Evolutionary conservation across 345 rosid genomes (phyloP), one percentile per base, ranked within the genome.

Genomic region (Salix udensis): DNA sequence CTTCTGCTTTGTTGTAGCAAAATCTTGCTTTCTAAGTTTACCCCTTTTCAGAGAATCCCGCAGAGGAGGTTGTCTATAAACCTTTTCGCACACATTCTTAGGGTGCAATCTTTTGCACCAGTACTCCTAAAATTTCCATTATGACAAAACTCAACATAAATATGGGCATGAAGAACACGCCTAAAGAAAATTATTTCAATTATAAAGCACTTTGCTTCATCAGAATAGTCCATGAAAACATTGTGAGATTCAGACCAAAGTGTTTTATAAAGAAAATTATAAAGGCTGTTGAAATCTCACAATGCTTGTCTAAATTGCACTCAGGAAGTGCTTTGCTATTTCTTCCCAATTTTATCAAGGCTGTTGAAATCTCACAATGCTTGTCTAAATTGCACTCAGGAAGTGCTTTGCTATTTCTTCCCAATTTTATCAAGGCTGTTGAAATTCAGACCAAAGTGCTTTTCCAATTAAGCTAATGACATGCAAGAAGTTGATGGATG

Each of bases 61-160:
- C 78, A 95, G 67, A 36, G 94, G 88, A 85, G 98, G 96, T 82
- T 95, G 98, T 80, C 98, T 87, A 82, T 85, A 95, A 76, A 95
- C 98, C 87, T 93, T 93, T 81, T 93, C 99, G 52, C 99, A 93
- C 9, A 95, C 99, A 77, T 88, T 81, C 85, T 95, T 93, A 19
- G 99, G 99, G 76, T 95, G 99, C 87, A 85, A 78, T 84, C 96
- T 88, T 86, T 93, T 95, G 90, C 99, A 95, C 99, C 99, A 95
- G 81, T 89, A 93, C 83, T 93, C 97, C 99, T 95, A 89, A 68
- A 85, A 79, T 69, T 66, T 74, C 58, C 88, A 82, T 36, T 72
- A 24, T 40, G 74, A 13, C 37, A 68, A 67, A 58, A 37, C 72
- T 67, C 30, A 67, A 37, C 21, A 53, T 11, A 42, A 72, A 72